These are phyloP conservation scores for Ceratorhiza oryzae-sativae DNA, from an alignment of 1,284 basidiomycete species.

Conservation along the genomic window DNA sequence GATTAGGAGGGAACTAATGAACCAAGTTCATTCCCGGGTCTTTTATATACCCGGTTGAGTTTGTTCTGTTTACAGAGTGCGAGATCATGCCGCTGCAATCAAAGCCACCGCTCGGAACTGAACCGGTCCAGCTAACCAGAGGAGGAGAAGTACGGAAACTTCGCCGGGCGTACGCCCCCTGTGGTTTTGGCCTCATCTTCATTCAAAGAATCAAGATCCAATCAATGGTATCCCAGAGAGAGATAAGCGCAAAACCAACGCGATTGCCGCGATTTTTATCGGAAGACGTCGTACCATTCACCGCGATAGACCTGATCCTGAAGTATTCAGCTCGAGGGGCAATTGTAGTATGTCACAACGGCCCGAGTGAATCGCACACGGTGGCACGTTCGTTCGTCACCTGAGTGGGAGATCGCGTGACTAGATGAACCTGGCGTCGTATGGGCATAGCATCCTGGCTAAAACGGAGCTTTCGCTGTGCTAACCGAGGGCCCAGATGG, in stretches of 20 bases:
- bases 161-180: constrained; percentile 21
- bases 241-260: constrained; percentile 35
- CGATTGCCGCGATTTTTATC: constrained; percentile 33
- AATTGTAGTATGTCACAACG: background rate
- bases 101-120: constrained; percentile 19
- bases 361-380: background rate
- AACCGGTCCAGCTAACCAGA: constrained; percentile 18
- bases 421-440: background rate
- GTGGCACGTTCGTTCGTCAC: constrained; percentile 15
- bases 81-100: constrained; percentile 13
- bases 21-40: background rate
- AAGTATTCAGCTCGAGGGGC: constrained; percentile 11
- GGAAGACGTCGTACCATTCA: constrained; percentile 14
- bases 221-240: constrained; percentile 7
- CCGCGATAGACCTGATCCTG: constrained; percentile 6
- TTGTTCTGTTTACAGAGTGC: background rate
- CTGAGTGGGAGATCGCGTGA: constrained; percentile 1
- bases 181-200: constrained; percentile 10
- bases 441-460: background rate
- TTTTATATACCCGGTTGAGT: constrained; percentile 1
- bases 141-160: constrained; percentile 14
- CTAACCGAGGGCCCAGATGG: background rate
- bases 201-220: constrained; percentile 32
- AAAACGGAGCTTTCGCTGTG: background rate
- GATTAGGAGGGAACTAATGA: constrained; percentile 4